These are phyloP conservation scores for Colletotrichum sp. DNA, from an alignment of 2,329 filamentous ascomycete genomes.

Conservation along the genomic window DNA sequence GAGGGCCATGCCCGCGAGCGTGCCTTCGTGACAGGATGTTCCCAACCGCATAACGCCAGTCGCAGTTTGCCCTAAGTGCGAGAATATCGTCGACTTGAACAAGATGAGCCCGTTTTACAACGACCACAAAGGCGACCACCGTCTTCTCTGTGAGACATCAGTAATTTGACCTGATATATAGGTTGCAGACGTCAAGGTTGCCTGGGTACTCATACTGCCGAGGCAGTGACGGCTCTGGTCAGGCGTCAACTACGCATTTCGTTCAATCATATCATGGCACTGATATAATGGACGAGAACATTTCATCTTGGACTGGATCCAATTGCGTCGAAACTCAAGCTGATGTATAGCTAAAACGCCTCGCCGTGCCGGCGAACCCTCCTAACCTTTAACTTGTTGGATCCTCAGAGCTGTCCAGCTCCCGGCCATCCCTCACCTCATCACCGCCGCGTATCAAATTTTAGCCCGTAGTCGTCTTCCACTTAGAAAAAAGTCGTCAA, in stretches of 20 bases:
- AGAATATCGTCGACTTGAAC: no score
- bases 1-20: neutral
- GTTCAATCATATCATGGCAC: neutral
- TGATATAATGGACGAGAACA: rapidly evolving
- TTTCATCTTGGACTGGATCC: neutral
- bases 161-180: neutral
- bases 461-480: neutral
- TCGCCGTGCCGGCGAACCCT: neutral
- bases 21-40: neutral
- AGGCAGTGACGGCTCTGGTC: no score
- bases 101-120: no score
- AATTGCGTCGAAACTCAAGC: neutral
- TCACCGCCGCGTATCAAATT: neutral
- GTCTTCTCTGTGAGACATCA: no score
- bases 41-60: neutral
- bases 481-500: neutral
- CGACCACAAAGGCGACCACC: no score
- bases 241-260: neutral
- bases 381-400: neutral
- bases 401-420: neutral
- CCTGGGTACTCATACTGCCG: neutral
- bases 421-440: neutral
- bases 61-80: no score
- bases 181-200: neutral
- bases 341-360: conserved; percentile 3